Conservation (phyloP, 2,329 filamentous ascomycete genomes). For the Cladosporium colombiae region DNA sequence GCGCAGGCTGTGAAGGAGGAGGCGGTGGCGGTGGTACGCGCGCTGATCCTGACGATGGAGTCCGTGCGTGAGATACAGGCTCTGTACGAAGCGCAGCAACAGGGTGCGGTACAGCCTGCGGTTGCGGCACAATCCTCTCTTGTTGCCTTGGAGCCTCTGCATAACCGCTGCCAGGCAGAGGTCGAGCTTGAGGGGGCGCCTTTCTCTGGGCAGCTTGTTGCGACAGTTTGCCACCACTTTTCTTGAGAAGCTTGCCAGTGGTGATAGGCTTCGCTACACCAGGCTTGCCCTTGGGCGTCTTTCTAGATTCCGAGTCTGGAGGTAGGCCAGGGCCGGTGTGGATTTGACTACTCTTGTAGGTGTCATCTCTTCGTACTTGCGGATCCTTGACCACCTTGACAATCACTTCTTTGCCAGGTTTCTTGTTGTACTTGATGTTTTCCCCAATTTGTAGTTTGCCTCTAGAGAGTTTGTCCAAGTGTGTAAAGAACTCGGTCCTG, state of each 20-base stretch:
- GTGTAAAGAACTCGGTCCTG: slow-evolving; percentile 96
- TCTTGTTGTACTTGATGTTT: slow-evolving; percentile 93
- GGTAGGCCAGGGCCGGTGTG: slow-evolving; percentile 85
- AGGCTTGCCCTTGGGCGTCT: slow-evolving; percentile 84
- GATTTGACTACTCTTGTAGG: slow-evolving; percentile 90
- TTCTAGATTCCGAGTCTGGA: slow-evolving; percentile 76
- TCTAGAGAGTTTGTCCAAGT: slow-evolving; percentile 60
- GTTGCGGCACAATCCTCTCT: slow-evolving; percentile 34
- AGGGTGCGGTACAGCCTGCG: slow-evolving; percentile 47
- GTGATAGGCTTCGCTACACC: slow-evolving; percentile 88
- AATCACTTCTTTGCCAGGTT: slow-evolving; percentile 84
- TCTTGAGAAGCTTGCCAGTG: slow-evolving; percentile 81
- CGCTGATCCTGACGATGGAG: slow-evolving; percentile 41
- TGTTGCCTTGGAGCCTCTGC: slow-evolving; percentile 26
- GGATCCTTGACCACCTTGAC: slow-evolving; percentile 93
- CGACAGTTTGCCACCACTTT: slow-evolving; percentile 72
- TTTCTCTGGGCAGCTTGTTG: slow-evolving; percentile 50
- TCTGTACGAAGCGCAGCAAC: slow-evolving; percentile 54
- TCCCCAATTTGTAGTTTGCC: slow-evolving; percentile 77
- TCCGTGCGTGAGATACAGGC: slow-evolving; percentile 42
- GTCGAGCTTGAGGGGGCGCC: slow-evolving; percentile 50
- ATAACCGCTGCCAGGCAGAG: slow-evolving; percentile 34
- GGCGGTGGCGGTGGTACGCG: slow-evolving; percentile 53
- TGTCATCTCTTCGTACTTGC: slow-evolving; percentile 68
- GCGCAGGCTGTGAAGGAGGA: slow-evolving; percentile 53